Base-by-base conservation (phyloP, 257 asterid genomes). In the Vinca minor region DNA sequence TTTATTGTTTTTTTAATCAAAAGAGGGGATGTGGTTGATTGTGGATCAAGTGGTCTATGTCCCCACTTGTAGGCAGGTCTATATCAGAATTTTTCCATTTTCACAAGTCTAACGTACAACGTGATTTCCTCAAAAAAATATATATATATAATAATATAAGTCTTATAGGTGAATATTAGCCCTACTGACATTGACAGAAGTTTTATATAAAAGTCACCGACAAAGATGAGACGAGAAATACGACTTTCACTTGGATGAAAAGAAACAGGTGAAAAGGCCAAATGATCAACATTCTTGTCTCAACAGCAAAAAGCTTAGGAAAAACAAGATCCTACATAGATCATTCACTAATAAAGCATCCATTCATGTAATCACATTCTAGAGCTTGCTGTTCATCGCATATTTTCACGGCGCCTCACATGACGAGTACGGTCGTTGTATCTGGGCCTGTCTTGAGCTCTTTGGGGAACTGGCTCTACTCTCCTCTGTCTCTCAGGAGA, bases 401-500 rank as follows among this genome's bases (percentile, higher is more conserved):
- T 78, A 67, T 83, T 85, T 21, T 87, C 91, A 4, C 95, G 92
- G 18, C 96, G 96, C 73, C 95, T 81, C 34, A 78, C 88, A 58
- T 87, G 78, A 15, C 98, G 91, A 21, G 96, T 91, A 66, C 93
- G 80, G 39, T 91, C 98, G 59, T 84, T 88, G 85, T 88, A 91
- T 83, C 96, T 81, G 46, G 98, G 98, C 54, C 98, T 83, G 71
- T 88, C 96, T 73, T 83, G 87, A 53, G 89, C 84, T 75, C 96
- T 83, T 70, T 87, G 96, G 57, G 95, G 94, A 71, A 88, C 91
- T 18, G 98, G 98, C 79, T 85, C 91, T 42, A 91, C 98, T 69
- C 98, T 84, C 85, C 89, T 85, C 62, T 91, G 96, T 69, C 98
- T 81, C 86, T 88, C 98, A 0, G 98, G 98, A 26, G 98, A 91